Base-by-base conservation (phyloP, 352 stramenopile species). In the Globisporangium ultimum region DNA sequence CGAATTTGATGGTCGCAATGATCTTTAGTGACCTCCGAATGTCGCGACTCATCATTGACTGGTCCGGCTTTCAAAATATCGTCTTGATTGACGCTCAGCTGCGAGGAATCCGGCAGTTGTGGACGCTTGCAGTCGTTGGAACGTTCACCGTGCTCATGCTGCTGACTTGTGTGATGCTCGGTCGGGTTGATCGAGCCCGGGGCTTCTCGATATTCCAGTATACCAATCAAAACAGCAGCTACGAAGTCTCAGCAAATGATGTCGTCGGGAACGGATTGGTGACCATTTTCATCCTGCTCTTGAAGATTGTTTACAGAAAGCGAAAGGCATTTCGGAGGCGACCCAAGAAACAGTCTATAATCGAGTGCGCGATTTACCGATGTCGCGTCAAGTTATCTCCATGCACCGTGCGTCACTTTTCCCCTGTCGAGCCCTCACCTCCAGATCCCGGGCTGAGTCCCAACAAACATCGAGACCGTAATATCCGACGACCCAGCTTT, bases 21-120 rank as follows among this genome's bases (percentile, higher is more conserved):
- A 63, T 72, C 14, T 58, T 76, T 8, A 59, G 53, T 12, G 70
- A 78, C 58, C 42, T 76, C 22, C 64, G 70, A 3, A 64, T 50
- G 15, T 12, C 64, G 7, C 65, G 62, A 1, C 47, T 67, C 32
- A 11, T 73, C 11, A 59, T 76, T 20, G 66, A 73, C 52, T 71
- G 61, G 65, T 50, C 66, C 18, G 68, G 54, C 20, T 76, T 71
- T 21, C 65, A 71, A 14, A 63, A 76, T 48, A 62, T 66, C 55
- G 22, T 69, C 60, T 48, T 68, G 48, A 62, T 76, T 21, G 65
- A 76, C 47, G 65, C 57, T 3, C 68, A 76, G 34, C 58, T 76
- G 13, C 41, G 67, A 8, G 68, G 68, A 5, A 68, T 73, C 52
- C 32, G 55, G 20, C 58, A 50, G 54, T 38, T 66, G 17, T 18